phyloP scores from a whole-genome alignment of 2,329 filamentous ascomycete species.

The Zalaria sp. region DNA sequence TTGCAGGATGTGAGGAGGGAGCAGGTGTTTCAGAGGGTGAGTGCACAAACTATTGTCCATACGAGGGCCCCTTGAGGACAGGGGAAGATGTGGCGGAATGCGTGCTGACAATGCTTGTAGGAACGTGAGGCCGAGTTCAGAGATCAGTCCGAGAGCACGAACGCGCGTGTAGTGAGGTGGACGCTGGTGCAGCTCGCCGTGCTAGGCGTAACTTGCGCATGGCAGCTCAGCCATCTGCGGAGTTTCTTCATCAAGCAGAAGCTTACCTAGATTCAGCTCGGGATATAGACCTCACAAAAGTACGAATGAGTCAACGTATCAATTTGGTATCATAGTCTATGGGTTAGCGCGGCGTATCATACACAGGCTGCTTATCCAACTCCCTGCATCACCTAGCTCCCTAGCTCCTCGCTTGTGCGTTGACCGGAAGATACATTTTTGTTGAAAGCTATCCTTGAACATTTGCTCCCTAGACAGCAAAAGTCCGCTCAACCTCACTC shows the following conservation, averaged over 20 bases:
- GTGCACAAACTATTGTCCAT: conserved; percentile 5
- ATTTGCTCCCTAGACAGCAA: conserved; percentile 14
- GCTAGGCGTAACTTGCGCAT: conserved; percentile 77
- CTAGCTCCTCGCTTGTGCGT: too few species aligned
- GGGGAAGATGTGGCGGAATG: background rate
- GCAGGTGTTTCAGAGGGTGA: conserved; percentile 88
- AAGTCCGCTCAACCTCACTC: conserved; percentile 26
- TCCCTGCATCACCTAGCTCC: too few species aligned
- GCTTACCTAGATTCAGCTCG: conserved; percentile 52
- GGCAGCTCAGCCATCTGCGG: conserved; percentile 90
- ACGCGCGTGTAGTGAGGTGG: conserved; percentile 85
- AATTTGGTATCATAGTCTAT: too few species aligned
- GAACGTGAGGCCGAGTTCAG: conserved; percentile 96
- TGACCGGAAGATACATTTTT: too few species aligned
- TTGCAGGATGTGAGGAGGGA: conserved; percentile 82
- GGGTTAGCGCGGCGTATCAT: too few species aligned
- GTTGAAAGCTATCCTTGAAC: too few species aligned
- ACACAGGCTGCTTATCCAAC: too few species aligned
- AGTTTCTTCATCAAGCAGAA: conserved; percentile 99
- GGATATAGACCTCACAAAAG: background rate
- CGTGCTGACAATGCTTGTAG: conserved; percentile 29
- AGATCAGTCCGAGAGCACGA: conserved; percentile 91
- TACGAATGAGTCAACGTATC: too few species aligned
- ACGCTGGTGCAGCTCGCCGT: conserved; percentile 79
- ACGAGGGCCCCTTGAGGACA: background rate